Evolutionary conservation across 345 rosid genomes (phyloP), one percentile per base, ranked within the genome.

Genomic region (Clausena lansium): DNA sequence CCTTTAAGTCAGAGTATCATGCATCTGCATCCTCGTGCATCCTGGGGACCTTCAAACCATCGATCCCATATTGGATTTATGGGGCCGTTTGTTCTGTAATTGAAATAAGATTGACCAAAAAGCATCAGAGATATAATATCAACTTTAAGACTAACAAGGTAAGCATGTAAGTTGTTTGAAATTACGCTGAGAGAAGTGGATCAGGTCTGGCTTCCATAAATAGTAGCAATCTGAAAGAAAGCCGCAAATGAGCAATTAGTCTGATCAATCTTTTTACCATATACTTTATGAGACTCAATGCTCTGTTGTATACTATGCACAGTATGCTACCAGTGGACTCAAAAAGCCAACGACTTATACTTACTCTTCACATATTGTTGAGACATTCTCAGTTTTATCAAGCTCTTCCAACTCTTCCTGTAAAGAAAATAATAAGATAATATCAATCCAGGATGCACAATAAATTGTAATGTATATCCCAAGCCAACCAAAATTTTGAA

Each of bases 41-140:
- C 91, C 70, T 85, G 91, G 1, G 91, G 89, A 78, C 92, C 85
- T 82, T 92, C 92, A 82, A 92, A 92, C 94, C 97, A 92, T 73
- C 91, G 81, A 62, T 92, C 97, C 92, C 97, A 92, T 67, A 61
- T 61, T 15, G 87, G 83, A 83, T 90, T 83, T 57, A 83, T 57
- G 67, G 91, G 90, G 62, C 92, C 94, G 73, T 33, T 87, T 64
- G 92, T 92, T 85, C 97, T 92, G 94, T 57, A 76, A 73, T 59
- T 67, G 54, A 41, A 67, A 47, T 15, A 76, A 32, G 67, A 35
- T 45, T 32, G 17, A 47, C 25, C 62, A 79, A 19, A 64, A 61
- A 32, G 80, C 17, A 78, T 71, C 10, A 62, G 63, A 64, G 39
- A 76, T 7, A 59, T 19, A 74, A 47, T 13, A 30, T 45, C 50